phyloP scores from a whole-genome alignment of 129 eudicot genomes.

The Centrapalus pauciflorus region DNA sequence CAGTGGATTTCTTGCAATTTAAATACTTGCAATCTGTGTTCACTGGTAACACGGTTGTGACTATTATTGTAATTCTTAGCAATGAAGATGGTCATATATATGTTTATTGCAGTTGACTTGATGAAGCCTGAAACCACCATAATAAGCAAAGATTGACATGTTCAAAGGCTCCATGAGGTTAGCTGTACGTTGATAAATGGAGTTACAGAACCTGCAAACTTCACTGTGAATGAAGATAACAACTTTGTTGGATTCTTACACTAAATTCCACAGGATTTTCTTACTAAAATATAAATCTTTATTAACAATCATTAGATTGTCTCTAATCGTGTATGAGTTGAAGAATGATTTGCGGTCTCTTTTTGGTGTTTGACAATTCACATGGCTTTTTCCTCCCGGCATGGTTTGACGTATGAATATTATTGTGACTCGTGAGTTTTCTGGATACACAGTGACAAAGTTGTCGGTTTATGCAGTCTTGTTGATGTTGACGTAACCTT shows the following conservation, averaged over 20 bases:
- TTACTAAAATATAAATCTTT: too few species aligned
- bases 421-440: conserved; percentile 1
- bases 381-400: neutral
- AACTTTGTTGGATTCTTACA: too few species aligned
- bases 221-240: conserved; percentile 61
- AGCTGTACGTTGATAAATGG: conserved; percentile 70
- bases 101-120: conserved; percentile 47
- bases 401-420: neutral
- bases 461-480: neutral
- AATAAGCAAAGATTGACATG: conserved; percentile 66
- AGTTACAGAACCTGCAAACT: conserved; percentile 55
- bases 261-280: too few species aligned
- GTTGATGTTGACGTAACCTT: conserved; percentile 13
- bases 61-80: neutral
- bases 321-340: conserved; percentile 61
- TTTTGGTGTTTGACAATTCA: neutral
- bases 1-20: too few species aligned
- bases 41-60: too few species aligned
- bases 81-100: neutral
- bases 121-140: conserved; percentile 59
- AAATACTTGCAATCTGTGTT: too few species aligned
- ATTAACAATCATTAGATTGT: too few species aligned
- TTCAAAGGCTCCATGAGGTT: conserved; percentile 67
- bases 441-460: conserved; percentile 12
- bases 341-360: conserved; percentile 33